phyloP scores from a whole-genome alignment of 306 rosid species.

The Luffa acutangula region DNA sequence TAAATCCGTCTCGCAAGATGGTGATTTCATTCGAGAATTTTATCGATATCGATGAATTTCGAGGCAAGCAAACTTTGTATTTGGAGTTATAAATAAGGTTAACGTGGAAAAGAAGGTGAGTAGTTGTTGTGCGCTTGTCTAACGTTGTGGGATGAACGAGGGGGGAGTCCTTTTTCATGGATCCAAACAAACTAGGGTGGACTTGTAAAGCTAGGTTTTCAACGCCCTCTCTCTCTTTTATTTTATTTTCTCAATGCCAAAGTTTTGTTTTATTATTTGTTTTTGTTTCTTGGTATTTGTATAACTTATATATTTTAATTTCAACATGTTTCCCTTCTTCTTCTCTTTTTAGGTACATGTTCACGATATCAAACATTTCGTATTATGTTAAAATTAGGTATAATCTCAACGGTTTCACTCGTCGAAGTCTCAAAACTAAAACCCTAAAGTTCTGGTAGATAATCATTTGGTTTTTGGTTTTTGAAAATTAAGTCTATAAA shows the following conservation, averaged over 20 bases:
- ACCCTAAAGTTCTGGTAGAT: no score
- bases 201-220: not conserved
- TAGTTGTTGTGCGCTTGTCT: not conserved
- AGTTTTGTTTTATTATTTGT: not conserved
- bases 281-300: not conserved
- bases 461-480: no score
- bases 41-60: not conserved
- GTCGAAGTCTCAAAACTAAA: no score
- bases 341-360: not conserved
- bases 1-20: no score
- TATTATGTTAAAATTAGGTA: no score
- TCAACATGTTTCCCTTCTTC: not conserved
- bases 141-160: conserved; percentile 7
- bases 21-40: not conserved
- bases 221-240: not conserved
- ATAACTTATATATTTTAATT: not conserved
- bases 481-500: no score
- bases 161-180: not conserved
- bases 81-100: not conserved
- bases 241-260: not conserved
- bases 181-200: not conserved
- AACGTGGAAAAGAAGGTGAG: not conserved
- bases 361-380: not conserved
- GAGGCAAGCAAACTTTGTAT: no score
- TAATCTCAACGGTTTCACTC: no score